Evolutionary conservation across 2,329 filamentous ascomycete species (phyloP).

Genomic region (Colletotrichum kahawae): DNA sequence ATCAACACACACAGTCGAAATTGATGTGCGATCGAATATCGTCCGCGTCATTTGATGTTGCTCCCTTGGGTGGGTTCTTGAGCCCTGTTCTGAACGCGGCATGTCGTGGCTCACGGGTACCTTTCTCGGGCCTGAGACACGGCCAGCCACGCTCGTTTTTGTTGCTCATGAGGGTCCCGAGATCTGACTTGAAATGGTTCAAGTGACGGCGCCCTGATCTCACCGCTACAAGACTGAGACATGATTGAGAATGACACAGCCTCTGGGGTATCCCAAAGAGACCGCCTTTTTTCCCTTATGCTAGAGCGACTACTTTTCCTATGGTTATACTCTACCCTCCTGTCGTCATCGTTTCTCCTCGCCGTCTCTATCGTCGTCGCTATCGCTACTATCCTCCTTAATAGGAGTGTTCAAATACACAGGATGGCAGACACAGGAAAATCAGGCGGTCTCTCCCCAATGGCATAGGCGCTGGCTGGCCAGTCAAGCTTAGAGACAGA

Average conservation of each 20-base stretch:
- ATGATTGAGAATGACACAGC: background rate
- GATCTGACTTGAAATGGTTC: background rate
- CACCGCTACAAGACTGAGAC: conserved; percentile 4
- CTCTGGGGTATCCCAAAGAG: background rate
- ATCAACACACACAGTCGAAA: background rate
- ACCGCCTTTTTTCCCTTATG: too few relatives aligned
- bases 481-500: background rate
- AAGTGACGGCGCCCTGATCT: conserved; percentile 7
- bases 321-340: too few relatives aligned
- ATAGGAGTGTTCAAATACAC: too few relatives aligned
- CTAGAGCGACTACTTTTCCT: too few relatives aligned
- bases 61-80: background rate
- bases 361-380: too few relatives aligned
- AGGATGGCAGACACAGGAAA: too few relatives aligned
- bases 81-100: background rate
- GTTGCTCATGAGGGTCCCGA: background rate
- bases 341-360: too few relatives aligned
- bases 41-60: background rate
- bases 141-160: background rate
- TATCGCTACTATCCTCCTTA: too few relatives aligned
- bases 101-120: background rate
- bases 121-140: background rate
- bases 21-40: background rate
- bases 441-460: background rate
- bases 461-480: background rate